phyloP scores from a whole-genome alignment of 768 basidiomycete genomes.

The Crassisporium funariophilum region DNA sequence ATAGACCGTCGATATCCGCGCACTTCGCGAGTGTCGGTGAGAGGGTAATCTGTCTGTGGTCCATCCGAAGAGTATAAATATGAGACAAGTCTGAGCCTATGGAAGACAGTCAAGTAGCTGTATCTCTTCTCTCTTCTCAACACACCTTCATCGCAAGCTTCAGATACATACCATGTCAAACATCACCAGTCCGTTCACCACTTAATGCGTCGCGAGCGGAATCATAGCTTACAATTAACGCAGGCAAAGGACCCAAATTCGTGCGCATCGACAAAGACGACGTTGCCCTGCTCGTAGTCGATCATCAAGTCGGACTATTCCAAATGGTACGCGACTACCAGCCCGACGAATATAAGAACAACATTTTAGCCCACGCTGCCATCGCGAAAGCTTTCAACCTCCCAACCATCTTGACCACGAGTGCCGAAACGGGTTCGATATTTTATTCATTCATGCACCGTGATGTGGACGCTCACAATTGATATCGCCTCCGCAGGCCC shows the following conservation, averaged over 20 bases:
- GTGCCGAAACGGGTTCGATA: conserved; percentile 41
- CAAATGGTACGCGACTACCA: conserved; percentile 44
- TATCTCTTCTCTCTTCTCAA: no score
- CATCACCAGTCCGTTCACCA: no score
- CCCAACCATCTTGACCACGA: conserved; percentile 48
- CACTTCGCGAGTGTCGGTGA: no score
- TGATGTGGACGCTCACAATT: background rate
- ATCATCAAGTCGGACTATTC: conserved; percentile 52
- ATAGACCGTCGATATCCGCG: no score
- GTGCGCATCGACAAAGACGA: conserved; percentile 45
- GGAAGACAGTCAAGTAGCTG: no score
- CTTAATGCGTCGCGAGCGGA: no score
- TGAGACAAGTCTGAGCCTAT: no score
- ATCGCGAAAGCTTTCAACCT: conserved; percentile 47
- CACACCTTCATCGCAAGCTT: no score
- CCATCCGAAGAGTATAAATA: no score
- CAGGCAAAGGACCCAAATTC: conserved; percentile 2
- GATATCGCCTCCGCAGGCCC: conserved; percentile 41
- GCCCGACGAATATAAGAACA: conserved; percentile 42
- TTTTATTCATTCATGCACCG: background rate
- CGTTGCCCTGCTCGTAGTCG: conserved; percentile 45
- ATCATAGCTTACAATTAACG: no score
- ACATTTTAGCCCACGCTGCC: conserved; percentile 49
- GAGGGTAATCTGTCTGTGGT: no score
- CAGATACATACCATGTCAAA: no score